Base-by-base conservation (phyloP, 257 asterid genomes). In the Voacanga thouarsii region DNA sequence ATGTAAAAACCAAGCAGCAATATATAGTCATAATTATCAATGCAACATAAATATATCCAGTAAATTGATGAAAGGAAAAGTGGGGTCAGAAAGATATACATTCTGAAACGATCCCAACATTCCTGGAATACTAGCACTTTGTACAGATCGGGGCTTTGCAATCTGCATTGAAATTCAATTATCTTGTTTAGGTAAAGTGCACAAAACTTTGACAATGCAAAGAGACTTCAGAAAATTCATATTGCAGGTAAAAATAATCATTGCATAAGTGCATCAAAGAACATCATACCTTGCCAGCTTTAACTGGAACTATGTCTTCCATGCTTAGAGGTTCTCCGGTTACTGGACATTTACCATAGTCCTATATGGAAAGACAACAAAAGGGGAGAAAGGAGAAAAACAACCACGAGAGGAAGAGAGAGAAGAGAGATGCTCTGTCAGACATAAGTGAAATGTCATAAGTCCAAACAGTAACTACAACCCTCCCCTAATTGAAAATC, bases 91-190 rank as follows among this genome's bases (percentile, higher is more conserved):
- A 53, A 73, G 61, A 85, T 92, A 9, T 89, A 93, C 99, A 71
- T 89, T 90, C 85, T 96, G 99, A 83, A 96, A 96, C 96, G 92
- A 88, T 82, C 99, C 99, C 86, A 96, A 82, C 99, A 96, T 96
- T 82, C 98, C 98, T 75, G 98, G 99, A 80, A 96, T 92, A 80
- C 98, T 96, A 69, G 98, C 99, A 83, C 98, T 96, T 88, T 96
- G 98, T 82, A 92, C 93, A 9, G 97, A 91, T 72, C 99, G 89
- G 66, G 98, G 98, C 87, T 96, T 96, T 86, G 92, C 95, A 68
- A 93, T 89, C 98, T 96, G 89, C 90, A 87, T 23, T 14, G 26
- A 64, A 71, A 39, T 47, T 74, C 56, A 87, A 70, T 55, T 16
- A 19, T 37, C 15, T 33, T 30, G 30, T 19, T 74, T 37, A 61